Evolutionary conservation across 768 basidiomycete species (phyloP).

Genomic region (Phaeotremella fagi): DNA sequence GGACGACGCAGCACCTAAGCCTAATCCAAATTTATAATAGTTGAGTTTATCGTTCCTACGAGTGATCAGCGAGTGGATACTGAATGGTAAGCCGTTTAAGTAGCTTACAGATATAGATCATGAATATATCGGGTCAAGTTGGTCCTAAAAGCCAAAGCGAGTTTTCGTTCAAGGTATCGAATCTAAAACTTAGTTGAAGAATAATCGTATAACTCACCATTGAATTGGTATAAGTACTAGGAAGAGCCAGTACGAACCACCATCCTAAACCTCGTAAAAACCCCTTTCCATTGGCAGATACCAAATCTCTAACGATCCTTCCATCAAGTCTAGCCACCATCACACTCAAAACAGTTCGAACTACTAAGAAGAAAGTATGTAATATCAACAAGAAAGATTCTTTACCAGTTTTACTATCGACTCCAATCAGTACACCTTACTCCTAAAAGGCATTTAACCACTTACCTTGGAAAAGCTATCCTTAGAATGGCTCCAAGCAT

Average conservation of each 20-base stretch:
- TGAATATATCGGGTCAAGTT: constrained; percentile 84
- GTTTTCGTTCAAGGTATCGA: constrained; percentile 77
- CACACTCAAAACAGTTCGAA: constrained; percentile 80
- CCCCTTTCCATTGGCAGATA: constrained; percentile 75
- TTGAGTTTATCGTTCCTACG: constrained; percentile 49
- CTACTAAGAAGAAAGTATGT: constrained; percentile 79
- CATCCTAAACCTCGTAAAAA: constrained; percentile 74
- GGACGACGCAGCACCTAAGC: constrained; percentile 33
- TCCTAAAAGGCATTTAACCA: no score
- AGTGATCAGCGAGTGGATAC: constrained; percentile 17
- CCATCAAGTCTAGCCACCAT: constrained; percentile 85
- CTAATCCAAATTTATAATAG: constrained; percentile 50
- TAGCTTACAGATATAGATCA: constrained; percentile 79
- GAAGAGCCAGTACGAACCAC: constrained; percentile 88
- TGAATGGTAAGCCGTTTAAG: constrained; percentile 62
- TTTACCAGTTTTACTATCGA: constrained; percentile 50
- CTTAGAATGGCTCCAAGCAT: constrained; percentile 72
- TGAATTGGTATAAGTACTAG: constrained; percentile 91
- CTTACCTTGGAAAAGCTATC: constrained; percentile 64
- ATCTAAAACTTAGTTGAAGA: no score
- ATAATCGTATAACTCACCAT: constrained; percentile 68
- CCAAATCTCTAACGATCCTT: constrained; percentile 78
- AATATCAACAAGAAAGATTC: constrained; percentile 68
- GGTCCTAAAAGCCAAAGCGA: constrained; percentile 75
- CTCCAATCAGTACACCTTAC: no score